Evolutionary conservation across 176 grass and related monocot genomes (phyloP), one percentile per base, ranked within the genome.

Genomic region (Phyllostachys edulis): DNA sequence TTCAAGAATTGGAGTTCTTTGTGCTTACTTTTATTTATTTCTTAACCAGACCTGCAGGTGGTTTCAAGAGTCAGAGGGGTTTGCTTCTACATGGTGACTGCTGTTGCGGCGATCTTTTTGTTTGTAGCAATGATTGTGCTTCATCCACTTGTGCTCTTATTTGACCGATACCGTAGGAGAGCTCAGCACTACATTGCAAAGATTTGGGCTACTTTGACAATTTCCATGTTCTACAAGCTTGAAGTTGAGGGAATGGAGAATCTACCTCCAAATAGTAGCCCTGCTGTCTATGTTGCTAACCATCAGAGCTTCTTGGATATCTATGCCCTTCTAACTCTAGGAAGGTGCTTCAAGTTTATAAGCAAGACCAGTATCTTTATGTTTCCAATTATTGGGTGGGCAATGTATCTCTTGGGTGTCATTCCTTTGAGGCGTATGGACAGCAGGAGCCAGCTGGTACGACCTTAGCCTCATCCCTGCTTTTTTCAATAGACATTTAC

Each of bases 331-430:
- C 80, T 95, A 27, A 92, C 93, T 41, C 80, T 95, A 71, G 90
- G 92, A 26, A 89, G 87, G 76, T 93, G 96, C 87, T 98, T 92
- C 89, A 98, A 98, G 76, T 87, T 98, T 87, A 98, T 98, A 82
- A 98, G 96, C 96, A 98, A 98, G 89, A 95, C 88, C 18, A 93
- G 96, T 84, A 98, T 95, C 76, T 98, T 98, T 77, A 51, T 98
- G 67, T 87, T 94, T 81, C 96, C 96, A 37, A 89, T 98, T 79
- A 93, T 98, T 80, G 96, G 96, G 10, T 98, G 96, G 96, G 96
- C 96, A 4, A 98, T 98, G 96, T 93, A 91, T 87, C 90, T 98
- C 76, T 73, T 95, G 73, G 96, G 96, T 63, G 91, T 98, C 83
- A 93, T 98, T 88, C 91, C 96, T 44, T 78, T 98, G 64, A 71